Percentiles rank a stretch among this genome's conserved stretches.
phyloP scores from a whole-genome alignment of 495 filamentous ascomycete species.

The Diplogelasinospora grovesii region DNA sequence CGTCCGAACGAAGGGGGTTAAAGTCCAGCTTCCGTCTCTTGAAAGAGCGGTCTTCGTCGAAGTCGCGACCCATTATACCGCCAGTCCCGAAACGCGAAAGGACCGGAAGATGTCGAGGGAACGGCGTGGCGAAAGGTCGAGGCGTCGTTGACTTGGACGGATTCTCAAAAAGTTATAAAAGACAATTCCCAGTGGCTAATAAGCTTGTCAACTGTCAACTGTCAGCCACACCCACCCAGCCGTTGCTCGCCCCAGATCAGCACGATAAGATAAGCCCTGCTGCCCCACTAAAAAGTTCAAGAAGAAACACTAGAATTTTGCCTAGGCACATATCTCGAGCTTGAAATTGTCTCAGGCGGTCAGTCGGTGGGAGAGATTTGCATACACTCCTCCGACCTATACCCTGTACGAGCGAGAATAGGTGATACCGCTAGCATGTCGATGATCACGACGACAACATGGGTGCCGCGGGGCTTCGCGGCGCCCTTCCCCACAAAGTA shows the following conservation, averaged over 20 bases:
- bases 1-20: constrained; percentile 47
- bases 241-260: too few relatives aligned
- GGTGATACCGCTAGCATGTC: constrained; percentile 31
- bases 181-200: neutral
- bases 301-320: constrained; percentile 17
- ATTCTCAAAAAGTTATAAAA: constrained; percentile 6
- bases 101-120: too few relatives aligned
- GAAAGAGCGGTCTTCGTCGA: constrained; percentile 44
- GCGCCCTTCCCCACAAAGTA: constrained; percentile 87
- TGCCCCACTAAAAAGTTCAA: constrained; percentile 32
- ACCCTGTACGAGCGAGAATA: too few relatives aligned
- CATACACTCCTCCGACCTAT: too few relatives aligned
- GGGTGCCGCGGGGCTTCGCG: constrained; percentile 92
- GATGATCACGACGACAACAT: constrained; percentile 91
- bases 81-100: too few relatives aligned
- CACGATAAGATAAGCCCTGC: constrained; percentile 35
- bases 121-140: too few relatives aligned
- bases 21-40: constrained; percentile 59
- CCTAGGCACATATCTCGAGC: neutral
- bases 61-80: constrained; percentile 21
- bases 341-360: too few relatives aligned
- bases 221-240: too few relatives aligned
- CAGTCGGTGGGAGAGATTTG: too few relatives aligned
- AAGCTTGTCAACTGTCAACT: too few relatives aligned
- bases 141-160: neutral